Percentiles rank a stretch among this genome's conserved stretches.
phyloP scores from a whole-genome alignment of 78 protist species.

The Dictyostelium purpureum region DNA sequence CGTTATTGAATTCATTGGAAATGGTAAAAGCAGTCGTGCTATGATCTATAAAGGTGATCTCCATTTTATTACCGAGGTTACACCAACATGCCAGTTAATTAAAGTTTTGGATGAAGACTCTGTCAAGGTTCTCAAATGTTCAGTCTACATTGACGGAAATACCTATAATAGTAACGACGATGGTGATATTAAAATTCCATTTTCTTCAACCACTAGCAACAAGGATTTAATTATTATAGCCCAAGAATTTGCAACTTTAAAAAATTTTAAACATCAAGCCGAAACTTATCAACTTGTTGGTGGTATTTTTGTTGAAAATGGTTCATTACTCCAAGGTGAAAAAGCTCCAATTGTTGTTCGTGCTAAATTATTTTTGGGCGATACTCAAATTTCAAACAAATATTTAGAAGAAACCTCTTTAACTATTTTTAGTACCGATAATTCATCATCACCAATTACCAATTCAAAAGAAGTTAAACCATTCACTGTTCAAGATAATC shows the following conservation, averaged over 20 bases:
- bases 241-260: constrained; percentile 16
- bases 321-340: constrained; percentile 50
- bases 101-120: constrained; percentile 60
- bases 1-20: constrained; percentile 74
- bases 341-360: constrained; percentile 59
- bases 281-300: constrained; percentile 22
- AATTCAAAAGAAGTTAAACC: constrained; percentile 41
- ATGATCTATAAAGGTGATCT: constrained; percentile 46
- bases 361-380: constrained; percentile 15
- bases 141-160: constrained; percentile 29
- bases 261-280: background rate
- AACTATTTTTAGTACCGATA: constrained; percentile 8
- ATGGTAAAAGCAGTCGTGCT: constrained; percentile 68
- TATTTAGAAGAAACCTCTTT: constrained; percentile 40
- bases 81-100: constrained; percentile 30
- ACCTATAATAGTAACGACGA: constrained; percentile 35
- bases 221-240: constrained; percentile 5
- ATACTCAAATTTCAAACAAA: constrained; percentile 10
- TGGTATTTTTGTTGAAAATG: constrained; percentile 43
- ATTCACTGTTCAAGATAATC: constrained; percentile 5
- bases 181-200: constrained; percentile 77
- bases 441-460: background rate
- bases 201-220: background rate
- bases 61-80: background rate
- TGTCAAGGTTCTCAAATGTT: constrained; percentile 11